Evolutionary conservation across 2,329 filamentous ascomycete species (phyloP), one percentile per base, ranked within the genome.

Genomic region (Teratosphaeria pseudoeucalypti): DNA sequence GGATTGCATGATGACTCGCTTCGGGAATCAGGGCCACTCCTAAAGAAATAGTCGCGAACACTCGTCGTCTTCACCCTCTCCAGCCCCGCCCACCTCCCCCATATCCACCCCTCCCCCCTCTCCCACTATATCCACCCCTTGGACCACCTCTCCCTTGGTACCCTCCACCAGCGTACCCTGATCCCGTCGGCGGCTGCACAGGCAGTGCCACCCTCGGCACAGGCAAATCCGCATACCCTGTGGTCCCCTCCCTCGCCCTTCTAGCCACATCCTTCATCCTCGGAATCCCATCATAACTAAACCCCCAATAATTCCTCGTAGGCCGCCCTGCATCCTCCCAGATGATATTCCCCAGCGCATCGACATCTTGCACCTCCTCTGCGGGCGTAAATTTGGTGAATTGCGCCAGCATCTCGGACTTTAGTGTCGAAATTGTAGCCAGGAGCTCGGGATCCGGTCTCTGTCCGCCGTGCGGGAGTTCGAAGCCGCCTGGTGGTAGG

Each of bases 281-380:
- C 34, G 63, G 57, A 27, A 68, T 60, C 19, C 63, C 64, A 16
- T 69, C 66, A 11, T 65, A 57, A 2, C 61, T 61, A 54, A 68
- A 70, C 19, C 69, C 70, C 64, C 65, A 71, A 59, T 69, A 70
- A 52, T 72, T 72, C 29, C 68, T 62, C 27, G 68, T 70, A 11
- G 67, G 63, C 6, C 67, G 65, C 52, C 65, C 65, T 1, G 65
- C 64, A 47, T 71, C 66, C 56, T 67, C 68, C 65, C 66, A 70
- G 56, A 70, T 60, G 52, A 68, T 64, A 59, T 70, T 71, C n/a
- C 70, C 70, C 60, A 71, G 29, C 9, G 65, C 60, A 58, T 72
- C 69, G 29, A 72, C 63, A 55, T 72, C 70, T 34, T 65, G 59
- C 10, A 72, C 65, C 16, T 67, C 65, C 6, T 66, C 67, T 16